Conservation (phyloP, 2,329 filamentous ascomycete species). For the Colletotrichum navitas region DNA sequence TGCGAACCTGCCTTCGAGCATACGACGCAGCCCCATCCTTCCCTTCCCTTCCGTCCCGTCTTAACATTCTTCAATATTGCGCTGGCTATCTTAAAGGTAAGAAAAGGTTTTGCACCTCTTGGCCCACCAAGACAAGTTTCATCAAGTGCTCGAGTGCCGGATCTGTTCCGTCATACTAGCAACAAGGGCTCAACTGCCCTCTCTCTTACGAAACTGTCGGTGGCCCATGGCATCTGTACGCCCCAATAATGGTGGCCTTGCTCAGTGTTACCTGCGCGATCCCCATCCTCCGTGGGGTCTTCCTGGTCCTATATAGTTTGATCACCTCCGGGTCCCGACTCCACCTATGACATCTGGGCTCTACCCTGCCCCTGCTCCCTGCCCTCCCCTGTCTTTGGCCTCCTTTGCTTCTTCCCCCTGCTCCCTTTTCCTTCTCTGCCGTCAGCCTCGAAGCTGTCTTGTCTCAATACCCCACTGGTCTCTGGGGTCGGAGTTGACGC, state of each 20-base stretch:
- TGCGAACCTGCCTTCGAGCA: conserved; percentile 6
- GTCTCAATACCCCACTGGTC: conserved; percentile 35
- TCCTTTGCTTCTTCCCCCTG: conserved; percentile 12
- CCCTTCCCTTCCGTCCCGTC: conserved; percentile 21
- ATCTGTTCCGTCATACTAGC: conserved; percentile 6
- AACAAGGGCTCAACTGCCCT: neutral
- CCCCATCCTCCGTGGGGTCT: conserved; percentile 26
- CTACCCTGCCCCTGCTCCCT: conserved; percentile 33
- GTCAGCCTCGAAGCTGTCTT: conserved; percentile 36
- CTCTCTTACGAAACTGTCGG: conserved; percentile 20
- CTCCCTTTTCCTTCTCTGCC: conserved; percentile 22
- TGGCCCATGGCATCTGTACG: conserved; percentile 16
- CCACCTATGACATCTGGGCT: conserved; percentile 30
- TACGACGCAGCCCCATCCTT: conserved; percentile 22
- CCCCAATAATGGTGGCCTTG: conserved; percentile 25
- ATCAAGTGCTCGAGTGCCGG: conserved; percentile 8
- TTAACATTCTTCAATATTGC: conserved; percentile 5
- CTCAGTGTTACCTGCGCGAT: conserved; percentile 27
- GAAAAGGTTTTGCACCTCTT: conserved; percentile 5
- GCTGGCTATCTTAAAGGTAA: neutral
- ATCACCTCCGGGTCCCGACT: conserved; percentile 33
- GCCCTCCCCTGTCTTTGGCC: conserved; percentile 26
- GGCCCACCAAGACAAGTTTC: neutral
- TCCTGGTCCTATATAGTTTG: conserved; percentile 42
- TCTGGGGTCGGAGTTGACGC: conserved; percentile 26